These are phyloP conservation scores for Chamaecrista fasciculata DNA, from an alignment of 306 rosid genomes.

Conservation along the genomic window DNA sequence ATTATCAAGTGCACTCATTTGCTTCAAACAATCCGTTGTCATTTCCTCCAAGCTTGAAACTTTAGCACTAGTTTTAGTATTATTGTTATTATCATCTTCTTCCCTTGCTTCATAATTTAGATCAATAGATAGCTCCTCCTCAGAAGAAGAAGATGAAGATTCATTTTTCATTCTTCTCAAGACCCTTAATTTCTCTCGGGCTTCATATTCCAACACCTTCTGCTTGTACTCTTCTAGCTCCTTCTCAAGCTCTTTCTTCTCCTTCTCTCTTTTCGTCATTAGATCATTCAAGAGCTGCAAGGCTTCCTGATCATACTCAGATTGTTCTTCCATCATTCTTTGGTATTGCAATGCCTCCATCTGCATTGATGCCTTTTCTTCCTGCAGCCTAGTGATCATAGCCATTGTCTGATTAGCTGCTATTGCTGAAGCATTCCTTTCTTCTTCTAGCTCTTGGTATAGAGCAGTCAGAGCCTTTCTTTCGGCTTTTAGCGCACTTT, in stretches of 20 bases:
- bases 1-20: constrained; percentile 57
- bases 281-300: constrained; percentile 78
- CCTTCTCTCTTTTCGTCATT: constrained; percentile 70
- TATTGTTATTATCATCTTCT: constrained; percentile 37
- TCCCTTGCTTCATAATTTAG: constrained; percentile 47
- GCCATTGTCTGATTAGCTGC: constrained; percentile 91
- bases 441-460: constrained; percentile 83
- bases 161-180: constrained; percentile 55
- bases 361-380: constrained; percentile 85
- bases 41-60: constrained; percentile 57
- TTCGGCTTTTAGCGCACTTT: constrained; percentile 47
- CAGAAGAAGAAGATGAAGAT: constrained; percentile 50
- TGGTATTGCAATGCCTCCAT: constrained; percentile 92
- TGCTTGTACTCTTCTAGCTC: constrained; percentile 59
- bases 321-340: constrained; percentile 90
- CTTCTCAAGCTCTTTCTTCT: constrained; percentile 70
- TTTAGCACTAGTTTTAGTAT: constrained; percentile 20
- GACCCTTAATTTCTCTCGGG: constrained; percentile 50
- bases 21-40: constrained; percentile 62
- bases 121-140: constrained; percentile 61
- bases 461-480: constrained; percentile 50
- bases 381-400: constrained; percentile 88
- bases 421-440: constrained; percentile 80
- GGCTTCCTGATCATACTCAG: constrained; percentile 87
- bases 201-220: constrained; percentile 58